These are phyloP conservation scores for Sporopachydermia cereana DNA, from an alignment of 1,139 yeast genomes.

Conservation along the genomic window DNA sequence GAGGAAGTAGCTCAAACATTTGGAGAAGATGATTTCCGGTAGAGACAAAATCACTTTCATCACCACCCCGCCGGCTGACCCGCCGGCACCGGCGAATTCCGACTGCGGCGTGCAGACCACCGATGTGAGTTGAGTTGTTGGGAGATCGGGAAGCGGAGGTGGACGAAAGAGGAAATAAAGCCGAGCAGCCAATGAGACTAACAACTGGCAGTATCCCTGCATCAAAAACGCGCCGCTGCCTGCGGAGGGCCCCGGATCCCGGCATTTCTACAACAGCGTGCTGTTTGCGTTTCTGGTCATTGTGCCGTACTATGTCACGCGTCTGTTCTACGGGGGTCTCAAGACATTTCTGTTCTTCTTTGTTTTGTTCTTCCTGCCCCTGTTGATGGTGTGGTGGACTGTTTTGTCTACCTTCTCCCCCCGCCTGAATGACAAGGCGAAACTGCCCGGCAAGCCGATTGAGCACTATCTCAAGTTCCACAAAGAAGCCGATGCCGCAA, in stretches of 20 bases:
- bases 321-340: constrained; percentile 65
- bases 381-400: constrained; percentile 76
- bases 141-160: no score
- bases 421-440: constrained; percentile 66
- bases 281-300: constrained; percentile 40
- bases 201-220: constrained; percentile 36
- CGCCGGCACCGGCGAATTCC: constrained; percentile 38
- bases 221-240: constrained; percentile 82
- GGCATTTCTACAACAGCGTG: constrained; percentile 57
- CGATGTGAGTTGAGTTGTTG: constrained; percentile 23
- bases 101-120: constrained; percentile 53
- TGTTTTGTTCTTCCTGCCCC: constrained; percentile 48
- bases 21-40: constrained; percentile 1
- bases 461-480: constrained; percentile 76
- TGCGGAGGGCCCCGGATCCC: constrained; percentile 86
- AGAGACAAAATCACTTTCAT: constrained; percentile 30
- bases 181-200: background rate
- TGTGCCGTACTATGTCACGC: constrained; percentile 52
- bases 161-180: background rate
- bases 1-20: no score
- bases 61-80: constrained; percentile 46
- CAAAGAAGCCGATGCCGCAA: constrained; percentile 56
- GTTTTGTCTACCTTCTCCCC: constrained; percentile 68
- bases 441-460: constrained; percentile 67
- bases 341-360: constrained; percentile 45